Percentiles rank a stretch among this genome's conserved stretches.
phyloP scores from a whole-genome alignment of 2,329 filamentous ascomycete species.

The Zymoseptoria crescenta region DNA sequence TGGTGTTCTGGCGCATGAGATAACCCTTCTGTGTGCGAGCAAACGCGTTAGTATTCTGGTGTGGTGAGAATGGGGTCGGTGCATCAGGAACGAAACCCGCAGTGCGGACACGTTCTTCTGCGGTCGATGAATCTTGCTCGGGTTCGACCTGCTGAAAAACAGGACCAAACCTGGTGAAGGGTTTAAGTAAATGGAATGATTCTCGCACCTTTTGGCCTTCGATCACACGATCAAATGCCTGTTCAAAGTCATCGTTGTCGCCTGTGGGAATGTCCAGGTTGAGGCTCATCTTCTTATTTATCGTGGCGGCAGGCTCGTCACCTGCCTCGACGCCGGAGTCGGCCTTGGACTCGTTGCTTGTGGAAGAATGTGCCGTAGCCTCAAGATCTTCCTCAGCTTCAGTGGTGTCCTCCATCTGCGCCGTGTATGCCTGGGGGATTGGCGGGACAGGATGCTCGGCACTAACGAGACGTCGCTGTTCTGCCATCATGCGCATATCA shows the following conservation, averaged over 20 bases:
- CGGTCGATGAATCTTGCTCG: not conserved
- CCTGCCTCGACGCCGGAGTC: slow-evolving; percentile 20
- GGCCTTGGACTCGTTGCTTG: slow-evolving; percentile 20
- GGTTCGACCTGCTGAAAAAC: not conserved
- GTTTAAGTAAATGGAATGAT: slow-evolving; percentile 24
- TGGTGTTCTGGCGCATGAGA: slow-evolving; percentile 96
- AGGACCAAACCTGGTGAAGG: not conserved
- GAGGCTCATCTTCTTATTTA: slow-evolving; percentile 20
- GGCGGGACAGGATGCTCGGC: slow-evolving; percentile 45
- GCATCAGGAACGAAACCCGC: slow-evolving; percentile 2
- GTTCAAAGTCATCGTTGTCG: slow-evolving; percentile 72
- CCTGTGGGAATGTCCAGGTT: slow-evolving; percentile 63
- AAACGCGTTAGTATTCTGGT: slow-evolving; percentile 35
- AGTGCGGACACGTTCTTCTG: not conserved
- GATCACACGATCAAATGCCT: slow-evolving; percentile 91
- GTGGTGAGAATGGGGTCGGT: slow-evolving; percentile 9
- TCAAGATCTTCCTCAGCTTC: slow-evolving; percentile 14
- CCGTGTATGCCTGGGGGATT: slow-evolving; percentile 24
- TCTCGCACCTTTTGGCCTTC: slow-evolving; percentile 87
- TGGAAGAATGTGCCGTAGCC: slow-evolving; percentile 19
- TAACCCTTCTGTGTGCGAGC: slow-evolving; percentile 80
- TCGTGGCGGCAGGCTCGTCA: slow-evolving; percentile 5
- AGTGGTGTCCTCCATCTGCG: slow-evolving; percentile 11
- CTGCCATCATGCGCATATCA: slow-evolving; percentile 76
- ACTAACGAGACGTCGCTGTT: slow-evolving; percentile 77